phyloP scores from a whole-genome alignment of 2,329 filamentous ascomycete species.

The Trichoderma sp. region DNA sequence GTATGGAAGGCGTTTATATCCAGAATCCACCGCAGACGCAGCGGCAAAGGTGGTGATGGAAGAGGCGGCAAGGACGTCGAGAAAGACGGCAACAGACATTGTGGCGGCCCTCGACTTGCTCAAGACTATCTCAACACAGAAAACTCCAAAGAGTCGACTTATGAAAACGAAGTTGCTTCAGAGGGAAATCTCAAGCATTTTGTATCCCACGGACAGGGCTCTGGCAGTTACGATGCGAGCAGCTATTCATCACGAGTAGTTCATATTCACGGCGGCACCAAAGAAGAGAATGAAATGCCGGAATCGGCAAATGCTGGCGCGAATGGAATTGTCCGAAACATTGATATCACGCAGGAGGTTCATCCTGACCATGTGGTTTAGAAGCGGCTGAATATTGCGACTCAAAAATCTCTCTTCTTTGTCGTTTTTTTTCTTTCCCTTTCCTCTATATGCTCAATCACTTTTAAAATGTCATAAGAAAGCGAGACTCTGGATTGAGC shows the following conservation, averaged over 20 bases:
- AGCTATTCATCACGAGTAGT: neutral
- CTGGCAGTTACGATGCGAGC: neutral
- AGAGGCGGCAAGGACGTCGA: neutral
- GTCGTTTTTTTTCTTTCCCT: neutral
- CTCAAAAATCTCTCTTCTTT: no score
- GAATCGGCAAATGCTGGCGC: neutral
- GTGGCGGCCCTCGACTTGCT: neutral
- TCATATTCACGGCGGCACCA: neutral
- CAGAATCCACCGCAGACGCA: neutral
- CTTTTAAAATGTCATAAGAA: neutral
- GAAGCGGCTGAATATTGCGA: neutral
- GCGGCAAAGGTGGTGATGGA: neutral
- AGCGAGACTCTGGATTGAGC: neutral
- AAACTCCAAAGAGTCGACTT: neutral
- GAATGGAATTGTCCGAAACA: neutral
- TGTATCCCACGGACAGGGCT: neutral
- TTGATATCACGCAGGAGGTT: constrained; percentile 6
- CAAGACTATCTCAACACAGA: neutral
- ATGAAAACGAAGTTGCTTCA: neutral
- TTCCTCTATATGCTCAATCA: neutral
- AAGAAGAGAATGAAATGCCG: neutral
- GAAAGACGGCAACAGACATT: neutral
- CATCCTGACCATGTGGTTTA: neutral
- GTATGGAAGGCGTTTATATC: neutral
- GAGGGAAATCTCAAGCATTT: neutral